A percentile compares a stretch with the other conserved stretches of the same genome.
These are phyloP conservation scores for Leucocoprinus sp. DNA, from an alignment of 768 basidiomycete genomes.

Conservation along the genomic window DNA sequence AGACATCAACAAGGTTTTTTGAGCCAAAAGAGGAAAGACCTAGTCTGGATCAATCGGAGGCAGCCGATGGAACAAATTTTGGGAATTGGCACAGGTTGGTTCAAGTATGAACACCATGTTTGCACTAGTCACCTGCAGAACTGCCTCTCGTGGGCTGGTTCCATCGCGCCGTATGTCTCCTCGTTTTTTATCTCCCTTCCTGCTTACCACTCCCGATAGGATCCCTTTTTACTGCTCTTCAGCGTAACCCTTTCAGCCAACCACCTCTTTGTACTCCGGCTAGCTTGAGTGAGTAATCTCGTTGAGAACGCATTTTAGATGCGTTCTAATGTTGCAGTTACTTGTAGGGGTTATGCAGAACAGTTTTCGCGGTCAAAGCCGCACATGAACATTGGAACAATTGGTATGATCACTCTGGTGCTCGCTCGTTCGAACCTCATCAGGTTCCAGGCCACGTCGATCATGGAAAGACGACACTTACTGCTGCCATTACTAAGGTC, in stretches of 20 bases:
- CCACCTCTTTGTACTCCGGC: slow-evolving; percentile 18
- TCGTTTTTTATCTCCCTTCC: background rate
- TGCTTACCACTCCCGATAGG: slow-evolving; percentile 17
- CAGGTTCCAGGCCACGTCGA: slow-evolving; percentile 73
- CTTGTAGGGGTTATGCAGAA: slow-evolving; percentile 71
- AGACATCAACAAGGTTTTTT: slow-evolving; percentile 27
- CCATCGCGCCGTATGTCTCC: slow-evolving; percentile 34
- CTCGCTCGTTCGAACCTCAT: slow-evolving; percentile 1
- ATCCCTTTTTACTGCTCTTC: slow-evolving; percentile 30
- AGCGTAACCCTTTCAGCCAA: slow-evolving; percentile 23
- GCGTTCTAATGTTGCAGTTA: slow-evolving; percentile 24
- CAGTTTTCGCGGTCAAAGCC: slow-evolving; percentile 70
- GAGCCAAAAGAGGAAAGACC: slow-evolving; percentile 15
- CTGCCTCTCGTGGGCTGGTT: slow-evolving; percentile 38
- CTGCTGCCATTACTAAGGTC: slow-evolving; percentile 93
- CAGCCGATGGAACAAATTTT: slow-evolving; percentile 20
- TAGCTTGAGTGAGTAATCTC: slow-evolving; percentile 21
- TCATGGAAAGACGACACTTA: slow-evolving; percentile 97
- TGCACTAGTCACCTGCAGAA: slow-evolving; percentile 42
- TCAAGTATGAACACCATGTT: slow-evolving; percentile 32
- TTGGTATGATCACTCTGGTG: slow-evolving; percentile 38
- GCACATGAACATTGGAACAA: slow-evolving; percentile 94
- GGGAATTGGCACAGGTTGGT: slow-evolving; percentile 11
- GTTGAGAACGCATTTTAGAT: slow-evolving; percentile 8
- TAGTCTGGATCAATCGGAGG: slow-evolving; percentile 14